Base-by-base conservation (phyloP, 2,329 filamentous ascomycete genomes). In the Graphilbum fragrans region DNA sequence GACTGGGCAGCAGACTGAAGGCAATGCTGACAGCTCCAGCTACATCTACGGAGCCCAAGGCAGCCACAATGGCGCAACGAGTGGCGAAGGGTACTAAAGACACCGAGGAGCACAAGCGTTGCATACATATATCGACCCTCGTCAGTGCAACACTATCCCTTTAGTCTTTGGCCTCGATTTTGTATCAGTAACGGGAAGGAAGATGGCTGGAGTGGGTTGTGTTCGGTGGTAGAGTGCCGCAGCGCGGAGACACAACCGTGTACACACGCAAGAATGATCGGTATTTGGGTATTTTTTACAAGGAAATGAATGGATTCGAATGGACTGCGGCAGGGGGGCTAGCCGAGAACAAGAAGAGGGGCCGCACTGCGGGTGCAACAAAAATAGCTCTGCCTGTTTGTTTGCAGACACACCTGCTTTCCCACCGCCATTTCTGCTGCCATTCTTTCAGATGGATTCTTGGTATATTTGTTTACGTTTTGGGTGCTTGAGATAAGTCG, bases 21-120 rank as follows among this genome's bases (percentile, higher is more conserved):
- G 58, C 35, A n/a, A 16, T 32, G 59, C 60, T 19, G 62, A 63
- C 27, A 49, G 50, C 14, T 51, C 58, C 29, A 55, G 56, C 52
- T 77, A 75, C 52, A 66, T 76, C 53, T 77, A 77, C 52, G 58
- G 58, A 23, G 59, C 63, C n/a, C 69, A 74, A 50, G 55, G 64
- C 29, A 69, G 68, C 22, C 75, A 80, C 49, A 80, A 80, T 52
- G 76, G 75, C 31, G 62, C 72, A n/a, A 58, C 62, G 20, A 58
- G 64, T 35, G 64, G 62, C 37, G 74, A 76, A 25, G 64, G 64
- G 37, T 77, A 73, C 54, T 74, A 66, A 18, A 31, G n/a, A 39
- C 19, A 37, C 20, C 35, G 5, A 32, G 16, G 31, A 9, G 31
- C 10, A n/a, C 25, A 8, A 29, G 8, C 14, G 14, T 14, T 8